Conservation (phyloP, 208 protist genomes). For the Crithidia bombi region DNA sequence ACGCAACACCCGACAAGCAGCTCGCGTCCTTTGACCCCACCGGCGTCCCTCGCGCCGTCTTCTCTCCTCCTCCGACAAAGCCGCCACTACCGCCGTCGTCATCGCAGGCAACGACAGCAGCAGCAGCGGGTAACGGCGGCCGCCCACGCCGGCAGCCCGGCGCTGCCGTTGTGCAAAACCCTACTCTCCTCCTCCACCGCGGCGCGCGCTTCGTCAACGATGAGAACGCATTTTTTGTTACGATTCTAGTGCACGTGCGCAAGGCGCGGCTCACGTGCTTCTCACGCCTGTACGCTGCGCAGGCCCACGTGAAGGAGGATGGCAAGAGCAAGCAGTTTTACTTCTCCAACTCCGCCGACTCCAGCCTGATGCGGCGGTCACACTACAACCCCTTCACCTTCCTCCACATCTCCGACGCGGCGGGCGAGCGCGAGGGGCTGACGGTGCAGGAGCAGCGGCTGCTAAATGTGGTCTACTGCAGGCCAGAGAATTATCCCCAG, state of each 20-base stretch:
- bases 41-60: not conserved
- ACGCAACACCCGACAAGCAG: not conserved
- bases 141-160: conserved; percentile 10
- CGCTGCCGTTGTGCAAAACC: conserved; percentile 11
- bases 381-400: conserved; percentile 16
- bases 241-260: conserved; percentile 21
- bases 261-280: not conserved
- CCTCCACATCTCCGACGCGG: conserved; percentile 18
- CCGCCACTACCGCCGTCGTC: not conserved
- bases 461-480: conserved; percentile 39
- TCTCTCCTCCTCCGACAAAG: not conserved
- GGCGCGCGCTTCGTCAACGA: conserved; percentile 28
- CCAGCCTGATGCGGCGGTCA: not conserved
- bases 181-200: conserved; percentile 20
- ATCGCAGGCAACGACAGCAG: not conserved
- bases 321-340: not conserved
- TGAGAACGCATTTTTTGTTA: conserved; percentile 19
- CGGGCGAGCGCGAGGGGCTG: conserved; percentile 25
- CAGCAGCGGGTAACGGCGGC: not conserved
- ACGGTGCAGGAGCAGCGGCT: conserved; percentile 37
- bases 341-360: conserved; percentile 13
- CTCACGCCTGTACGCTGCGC: conserved; percentile 29
- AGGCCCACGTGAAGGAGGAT: conserved; percentile 12
- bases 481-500: conserved; percentile 10
- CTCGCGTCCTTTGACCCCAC: conserved; percentile 10